Percentiles rank a stretch among this genome's conserved stretches.
Evolutionary conservation across 257 asterid genomes (phyloP).

Genomic region (Echium plantagineum): DNA sequence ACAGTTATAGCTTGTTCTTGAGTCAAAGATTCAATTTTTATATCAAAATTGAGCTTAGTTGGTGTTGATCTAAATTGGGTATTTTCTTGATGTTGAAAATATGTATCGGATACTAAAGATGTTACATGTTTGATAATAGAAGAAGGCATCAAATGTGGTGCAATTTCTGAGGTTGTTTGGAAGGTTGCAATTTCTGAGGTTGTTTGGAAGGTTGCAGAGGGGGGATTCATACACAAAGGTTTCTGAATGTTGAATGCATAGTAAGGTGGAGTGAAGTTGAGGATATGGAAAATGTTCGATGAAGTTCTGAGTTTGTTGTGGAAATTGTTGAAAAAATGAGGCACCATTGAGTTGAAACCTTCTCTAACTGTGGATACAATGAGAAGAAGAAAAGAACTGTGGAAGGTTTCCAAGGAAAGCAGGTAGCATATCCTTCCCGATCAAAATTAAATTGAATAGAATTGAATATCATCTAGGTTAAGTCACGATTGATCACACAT

Average conservation of each 20-base stretch:
- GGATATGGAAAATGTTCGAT: conserved; percentile 19
- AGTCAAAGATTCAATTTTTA: conserved; percentile 44
- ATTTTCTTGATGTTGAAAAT: conserved; percentile 31
- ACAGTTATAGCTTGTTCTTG: conserved; percentile 74
- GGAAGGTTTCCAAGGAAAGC: too few relatives aligned
- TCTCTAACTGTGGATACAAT: too few relatives aligned
- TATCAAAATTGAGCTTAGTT: conserved; percentile 36
- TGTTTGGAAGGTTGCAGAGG: too few relatives aligned
- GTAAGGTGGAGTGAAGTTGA: conserved; percentile 14
- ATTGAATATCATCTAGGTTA: too few relatives aligned
- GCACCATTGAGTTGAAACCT: conserved; percentile 27
- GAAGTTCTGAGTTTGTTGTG: conserved; percentile 16
- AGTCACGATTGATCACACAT: too few relatives aligned
- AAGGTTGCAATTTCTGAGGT: too few relatives aligned
- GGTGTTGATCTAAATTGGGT: conserved; percentile 22
- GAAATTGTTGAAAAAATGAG: conserved; percentile 18
- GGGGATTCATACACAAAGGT: background rate
- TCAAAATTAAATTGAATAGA: too few relatives aligned
- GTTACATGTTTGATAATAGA: conserved; percentile 54
- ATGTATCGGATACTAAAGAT: conserved; percentile 58
- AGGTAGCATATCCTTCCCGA: too few relatives aligned
- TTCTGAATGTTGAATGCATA: conserved; percentile 9
- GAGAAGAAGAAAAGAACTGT: too few relatives aligned
- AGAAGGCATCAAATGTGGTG: conserved; percentile 16
- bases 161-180: conserved; percentile 14